These are phyloP conservation scores for Capsella rubella DNA, from an alignment of 441 rosid species.

Conservation along the genomic window DNA sequence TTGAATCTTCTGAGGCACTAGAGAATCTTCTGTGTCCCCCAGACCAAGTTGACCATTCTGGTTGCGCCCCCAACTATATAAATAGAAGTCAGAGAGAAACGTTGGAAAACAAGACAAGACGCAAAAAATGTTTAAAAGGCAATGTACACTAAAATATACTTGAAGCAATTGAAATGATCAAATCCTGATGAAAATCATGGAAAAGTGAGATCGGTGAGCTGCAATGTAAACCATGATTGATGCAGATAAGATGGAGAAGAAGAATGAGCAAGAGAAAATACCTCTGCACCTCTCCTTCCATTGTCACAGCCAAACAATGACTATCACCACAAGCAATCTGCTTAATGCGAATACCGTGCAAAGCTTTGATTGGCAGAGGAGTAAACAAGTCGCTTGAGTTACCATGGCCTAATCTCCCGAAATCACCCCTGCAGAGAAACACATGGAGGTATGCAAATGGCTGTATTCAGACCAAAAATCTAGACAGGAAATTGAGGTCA, in stretches of 20 bases:
- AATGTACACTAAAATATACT: slow-evolving; percentile 5
- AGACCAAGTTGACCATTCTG: slow-evolving; percentile 99
- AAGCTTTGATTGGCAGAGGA: slow-evolving; percentile 87
- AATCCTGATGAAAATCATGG: slow-evolving; percentile 14
- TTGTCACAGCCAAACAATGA: slow-evolving; percentile 93
- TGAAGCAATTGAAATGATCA: background rate
- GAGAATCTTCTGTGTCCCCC: slow-evolving; percentile 86
- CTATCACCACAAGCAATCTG: slow-evolving; percentile 99
- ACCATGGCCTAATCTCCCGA: slow-evolving; percentile 98
- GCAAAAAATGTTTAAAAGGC: slow-evolving; percentile 6
- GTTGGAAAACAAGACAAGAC: slow-evolving; percentile 5
- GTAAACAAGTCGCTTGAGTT: slow-evolving; percentile 91
- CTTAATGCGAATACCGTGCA: slow-evolving; percentile 79
- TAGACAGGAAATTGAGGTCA: slow-evolving; percentile 7
- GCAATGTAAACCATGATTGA: slow-evolving; percentile 4
- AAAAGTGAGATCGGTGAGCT: slow-evolving; percentile 2
- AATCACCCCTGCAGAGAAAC: slow-evolving; percentile 83
- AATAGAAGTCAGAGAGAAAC: slow-evolving; percentile 17
- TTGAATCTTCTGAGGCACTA: slow-evolving; percentile 86
- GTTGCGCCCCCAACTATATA: slow-evolving; percentile 96
- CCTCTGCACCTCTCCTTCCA: slow-evolving; percentile 95
- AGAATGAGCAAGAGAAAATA: slow-evolving; percentile 36
- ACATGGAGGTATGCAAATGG: slow-evolving; percentile 13
- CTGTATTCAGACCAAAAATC: background rate
- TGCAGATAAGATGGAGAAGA: background rate